These are phyloP conservation scores for Centaurea solstitialis DNA, from an alignment of 129 eudicot genomes.

Conservation along the genomic window DNA sequence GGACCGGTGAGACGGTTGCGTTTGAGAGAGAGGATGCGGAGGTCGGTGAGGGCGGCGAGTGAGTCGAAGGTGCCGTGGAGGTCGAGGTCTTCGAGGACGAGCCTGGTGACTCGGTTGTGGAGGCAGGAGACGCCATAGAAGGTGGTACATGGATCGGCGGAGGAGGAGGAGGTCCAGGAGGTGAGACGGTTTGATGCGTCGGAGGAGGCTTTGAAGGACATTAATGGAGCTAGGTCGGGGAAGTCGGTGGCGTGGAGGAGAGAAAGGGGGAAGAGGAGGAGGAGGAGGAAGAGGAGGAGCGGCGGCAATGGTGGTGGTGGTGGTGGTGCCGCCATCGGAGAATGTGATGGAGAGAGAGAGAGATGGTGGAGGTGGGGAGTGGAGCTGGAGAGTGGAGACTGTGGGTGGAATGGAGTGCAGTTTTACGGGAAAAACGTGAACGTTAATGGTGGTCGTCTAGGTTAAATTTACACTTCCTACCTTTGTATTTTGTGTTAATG, in stretches of 20 bases:
- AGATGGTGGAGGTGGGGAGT: slow-evolving; percentile 9
- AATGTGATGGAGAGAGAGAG: neutral
- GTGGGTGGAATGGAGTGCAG: slow-evolving; percentile 24
- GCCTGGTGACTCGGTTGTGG: slow-evolving; percentile 60
- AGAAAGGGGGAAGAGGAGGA: slow-evolving; percentile 22
- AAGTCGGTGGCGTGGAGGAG: slow-evolving; percentile 19
- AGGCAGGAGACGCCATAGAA: slow-evolving; percentile 64
- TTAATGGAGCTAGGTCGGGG: slow-evolving; percentile 59
- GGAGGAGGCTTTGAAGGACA: slow-evolving; percentile 58
- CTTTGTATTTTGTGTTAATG: neutral
- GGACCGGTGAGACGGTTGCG: slow-evolving; percentile 59
- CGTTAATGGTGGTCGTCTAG: slow-evolving; percentile 24
- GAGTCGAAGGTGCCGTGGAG: slow-evolving; percentile 46
- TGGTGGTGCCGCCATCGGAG: slow-evolving; percentile 35
- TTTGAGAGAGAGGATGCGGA: slow-evolving; percentile 74
- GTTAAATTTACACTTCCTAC: neutral
- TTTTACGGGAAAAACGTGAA: slow-evolving; percentile 25
- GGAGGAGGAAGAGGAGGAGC: slow-evolving; percentile 17
- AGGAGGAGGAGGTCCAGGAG: slow-evolving; percentile 60
- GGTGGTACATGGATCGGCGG: slow-evolving; percentile 49
- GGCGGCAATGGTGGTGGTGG: slow-evolving; percentile 6
- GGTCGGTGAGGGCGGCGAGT: slow-evolving; percentile 51
- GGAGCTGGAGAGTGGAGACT: too few relatives aligned
- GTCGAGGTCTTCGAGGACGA: slow-evolving; percentile 71
- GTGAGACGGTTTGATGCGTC: slow-evolving; percentile 45